Evolutionary conservation across 495 filamentous ascomycete species (phyloP).

Genomic region (Talaromyces adpressus): DNA sequence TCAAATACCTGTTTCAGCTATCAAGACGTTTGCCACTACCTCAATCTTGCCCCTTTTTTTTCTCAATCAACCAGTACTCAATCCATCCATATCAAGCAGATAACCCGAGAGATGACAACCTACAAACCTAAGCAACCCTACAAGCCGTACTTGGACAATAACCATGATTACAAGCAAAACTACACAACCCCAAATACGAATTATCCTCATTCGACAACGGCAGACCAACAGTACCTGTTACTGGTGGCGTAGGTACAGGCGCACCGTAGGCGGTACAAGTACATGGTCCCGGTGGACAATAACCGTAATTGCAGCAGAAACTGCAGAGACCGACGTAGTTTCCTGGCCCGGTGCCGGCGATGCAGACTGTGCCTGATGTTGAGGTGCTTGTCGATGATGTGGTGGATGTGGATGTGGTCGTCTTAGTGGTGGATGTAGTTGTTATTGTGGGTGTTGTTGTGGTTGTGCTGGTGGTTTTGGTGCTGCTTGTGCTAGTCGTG

Average conservation of each 20-base stretch:
- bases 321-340: slow-evolving; percentile 15
- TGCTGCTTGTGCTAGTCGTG: slow-evolving; percentile 5
- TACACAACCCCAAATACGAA: slow-evolving; percentile 14
- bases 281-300: slow-evolving; percentile 13
- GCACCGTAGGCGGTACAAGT: slow-evolving; percentile 12
- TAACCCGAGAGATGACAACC: not conserved
- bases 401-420: slow-evolving; percentile 1
- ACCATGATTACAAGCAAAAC: slow-evolving; percentile 15
- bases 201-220: slow-evolving; percentile 11
- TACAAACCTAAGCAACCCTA: not conserved
- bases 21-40: not conserved
- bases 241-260: slow-evolving; percentile 10
- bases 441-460: slow-evolving; percentile 8
- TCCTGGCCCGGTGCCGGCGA: slow-evolving; percentile 13
- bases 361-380: slow-evolving; percentile 8
- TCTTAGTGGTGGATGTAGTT: slow-evolving; percentile 6
- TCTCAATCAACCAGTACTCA: not conserved
- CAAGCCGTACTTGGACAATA: slow-evolving; percentile 15
- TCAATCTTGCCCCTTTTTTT: not conserved
- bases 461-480: slow-evolving; percentile 11
- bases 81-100: not conserved
- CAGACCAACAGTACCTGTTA: slow-evolving; percentile 5
- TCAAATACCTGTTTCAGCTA: not conserved
- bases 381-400: not conserved
- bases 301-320: slow-evolving; percentile 16